Conservation (phyloP, 345 rosid genomes). For the Brassica napus region Da-Ae NC_063444.1:33954501-33955000, state of each 20-base stretch:
- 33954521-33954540: slow-evolving; percentile 15
- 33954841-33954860: neutral
- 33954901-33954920: neutral
- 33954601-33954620: slow-evolving; percentile 30
- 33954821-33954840: slow-evolving; percentile 15
- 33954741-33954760: slow-evolving; percentile 32
- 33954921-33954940: neutral
- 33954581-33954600: slow-evolving; percentile 18
- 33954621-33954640: slow-evolving; percentile 42
- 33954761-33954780: slow-evolving; percentile 27
- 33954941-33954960: neutral
- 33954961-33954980: slow-evolving; percentile 22
- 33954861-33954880: neutral
- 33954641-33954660: slow-evolving; percentile 44
- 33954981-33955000: slow-evolving; percentile 32
- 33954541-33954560: slow-evolving; percentile 29
- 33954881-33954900: neutral
- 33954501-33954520: slow-evolving; percentile 29
- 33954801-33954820: slow-evolving; percentile 3
- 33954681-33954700: slow-evolving; percentile 36
- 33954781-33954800: slow-evolving; percentile 25
- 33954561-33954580: slow-evolving; percentile 19
- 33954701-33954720: slow-evolving; percentile 40
- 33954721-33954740: slow-evolving; percentile 37
- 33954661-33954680: slow-evolving; percentile 44